Evolutionary conservation across 2,329 filamentous ascomycete genomes (phyloP).

Genomic region (Thermoascus crustaceus): DNA sequence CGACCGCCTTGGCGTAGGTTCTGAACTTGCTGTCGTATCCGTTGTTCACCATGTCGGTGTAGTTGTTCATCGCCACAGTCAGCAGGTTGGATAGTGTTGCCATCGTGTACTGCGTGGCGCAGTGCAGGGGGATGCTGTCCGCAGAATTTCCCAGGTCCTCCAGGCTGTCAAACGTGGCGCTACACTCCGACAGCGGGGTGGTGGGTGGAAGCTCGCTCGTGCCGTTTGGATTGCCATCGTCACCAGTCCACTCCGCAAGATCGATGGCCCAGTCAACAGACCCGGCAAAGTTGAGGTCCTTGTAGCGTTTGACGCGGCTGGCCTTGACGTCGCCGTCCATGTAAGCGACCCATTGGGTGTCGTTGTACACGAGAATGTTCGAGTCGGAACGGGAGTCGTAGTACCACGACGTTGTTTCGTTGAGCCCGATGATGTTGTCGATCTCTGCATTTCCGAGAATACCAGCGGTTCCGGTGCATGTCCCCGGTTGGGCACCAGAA

Average conservation of each 20-base stretch:
- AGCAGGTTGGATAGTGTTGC: no score
- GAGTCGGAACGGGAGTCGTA: slow-evolving; percentile 5
- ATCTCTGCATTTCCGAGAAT: slow-evolving; percentile 37
- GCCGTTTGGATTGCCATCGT: no score
- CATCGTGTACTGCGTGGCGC: no score
- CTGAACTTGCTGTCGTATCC: not conserved
- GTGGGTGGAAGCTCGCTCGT: no score
- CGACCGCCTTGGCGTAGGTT: not conserved
- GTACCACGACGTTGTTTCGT: slow-evolving; percentile 4
- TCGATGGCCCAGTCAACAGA: slow-evolving; percentile 5
- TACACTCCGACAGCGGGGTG: no score
- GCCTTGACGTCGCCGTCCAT: slow-evolving; percentile 4
- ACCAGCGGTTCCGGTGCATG: slow-evolving; percentile 31
- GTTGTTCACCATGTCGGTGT: not conserved
- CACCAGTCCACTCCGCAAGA: not conserved
- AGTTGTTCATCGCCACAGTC: not conserved
- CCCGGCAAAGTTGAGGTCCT: slow-evolving; percentile 5
- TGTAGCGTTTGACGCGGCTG: slow-evolving; percentile 2
- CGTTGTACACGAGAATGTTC: slow-evolving; percentile 7
- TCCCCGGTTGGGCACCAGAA: slow-evolving; percentile 23
- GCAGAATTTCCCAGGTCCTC: no score
- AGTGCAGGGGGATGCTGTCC: no score
- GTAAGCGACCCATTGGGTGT: slow-evolving; percentile 7
- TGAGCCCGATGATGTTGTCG: slow-evolving; percentile 18
- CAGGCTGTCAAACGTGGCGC: no score